These are phyloP conservation scores for Xerocomellus amylosporus DNA, from an alignment of 768 basidiomycete species.

Conservation along the genomic window DNA sequence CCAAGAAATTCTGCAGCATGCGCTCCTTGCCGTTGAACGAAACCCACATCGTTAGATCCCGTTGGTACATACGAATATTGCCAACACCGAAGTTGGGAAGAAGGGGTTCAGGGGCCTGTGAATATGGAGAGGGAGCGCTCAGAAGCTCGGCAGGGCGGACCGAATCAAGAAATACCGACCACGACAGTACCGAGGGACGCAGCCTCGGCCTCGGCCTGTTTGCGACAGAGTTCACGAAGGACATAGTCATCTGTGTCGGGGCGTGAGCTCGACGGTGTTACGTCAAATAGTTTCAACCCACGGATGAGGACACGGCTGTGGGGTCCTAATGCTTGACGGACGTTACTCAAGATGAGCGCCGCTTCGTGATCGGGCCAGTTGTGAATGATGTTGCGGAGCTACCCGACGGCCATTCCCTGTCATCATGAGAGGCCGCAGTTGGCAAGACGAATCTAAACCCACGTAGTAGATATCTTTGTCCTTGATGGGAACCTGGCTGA, in stretches of 20 bases:
- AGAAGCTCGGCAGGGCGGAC: not conserved
- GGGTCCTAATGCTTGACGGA: constrained; percentile 31
- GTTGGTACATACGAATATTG: constrained; percentile 28
- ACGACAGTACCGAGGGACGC: constrained; percentile 7
- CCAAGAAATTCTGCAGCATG: constrained; percentile 26
- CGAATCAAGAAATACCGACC: constrained; percentile 10
- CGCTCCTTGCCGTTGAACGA: constrained; percentile 34
- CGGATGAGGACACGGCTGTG: constrained; percentile 34
- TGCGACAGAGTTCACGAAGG: constrained; percentile 15
- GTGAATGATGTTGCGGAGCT: constrained; percentile 30
- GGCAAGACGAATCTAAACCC: not conserved
- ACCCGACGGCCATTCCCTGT: not conserved
- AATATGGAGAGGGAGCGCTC: not conserved
- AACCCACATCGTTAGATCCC: constrained; percentile 32
- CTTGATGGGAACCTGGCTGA: constrained; percentile 26
- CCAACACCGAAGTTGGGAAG: constrained; percentile 35
- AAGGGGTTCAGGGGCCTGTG: constrained; percentile 35
- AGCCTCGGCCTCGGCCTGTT: constrained; percentile 12
- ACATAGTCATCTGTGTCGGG: constrained; percentile 23
- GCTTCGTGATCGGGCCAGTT: constrained; percentile 34
- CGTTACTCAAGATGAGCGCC: constrained; percentile 26
- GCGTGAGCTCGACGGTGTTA: not conserved
- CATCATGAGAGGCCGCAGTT: not conserved
- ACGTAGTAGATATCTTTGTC: constrained; percentile 35
- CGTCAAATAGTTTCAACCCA: constrained; percentile 9